A percentile compares a stretch with the other conserved stretches of the same genome.
Conservation (phyloP, 148 eudicot species). For the Vaccinium vitisidaea region DNA sequence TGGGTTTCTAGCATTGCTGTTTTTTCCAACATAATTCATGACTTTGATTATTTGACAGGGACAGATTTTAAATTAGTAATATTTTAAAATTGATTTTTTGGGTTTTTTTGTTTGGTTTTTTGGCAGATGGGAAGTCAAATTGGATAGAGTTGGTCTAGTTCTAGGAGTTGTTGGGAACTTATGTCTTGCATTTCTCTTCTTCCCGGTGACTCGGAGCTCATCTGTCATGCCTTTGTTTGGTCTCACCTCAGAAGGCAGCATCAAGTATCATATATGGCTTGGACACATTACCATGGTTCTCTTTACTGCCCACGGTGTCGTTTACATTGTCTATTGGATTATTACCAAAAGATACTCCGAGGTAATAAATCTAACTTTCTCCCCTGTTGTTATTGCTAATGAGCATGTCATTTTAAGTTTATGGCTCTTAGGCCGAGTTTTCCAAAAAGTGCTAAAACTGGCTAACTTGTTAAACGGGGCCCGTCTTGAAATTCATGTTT, state of each 20-base stretch:
- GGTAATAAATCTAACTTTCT: conserved; percentile 19
- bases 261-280: conserved; percentile 57
- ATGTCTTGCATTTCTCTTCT: conserved; percentile 38
- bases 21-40: no score
- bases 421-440: no score
- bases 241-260: conserved; percentile 40
- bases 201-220: conserved; percentile 49
- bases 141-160: conserved; percentile 20
- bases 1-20: no score
- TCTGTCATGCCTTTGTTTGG: conserved; percentile 40
- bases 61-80: no score
- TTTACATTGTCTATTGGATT: conserved; percentile 36
- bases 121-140: conserved; percentile 37
- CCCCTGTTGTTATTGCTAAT: not conserved
- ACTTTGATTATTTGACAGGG: no score
- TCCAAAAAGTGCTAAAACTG: no score
- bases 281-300: conserved; percentile 44
- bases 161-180: conserved; percentile 41
- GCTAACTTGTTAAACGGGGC: no score
- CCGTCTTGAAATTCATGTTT: no score
- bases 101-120: not conserved
- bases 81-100: no score
- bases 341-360: conserved; percentile 23
- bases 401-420: no score
- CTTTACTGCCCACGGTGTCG: conserved; percentile 44